phyloP scores from a whole-genome alignment of 768 basidiomycete genomes.

The Mycena belliarum region DNA sequence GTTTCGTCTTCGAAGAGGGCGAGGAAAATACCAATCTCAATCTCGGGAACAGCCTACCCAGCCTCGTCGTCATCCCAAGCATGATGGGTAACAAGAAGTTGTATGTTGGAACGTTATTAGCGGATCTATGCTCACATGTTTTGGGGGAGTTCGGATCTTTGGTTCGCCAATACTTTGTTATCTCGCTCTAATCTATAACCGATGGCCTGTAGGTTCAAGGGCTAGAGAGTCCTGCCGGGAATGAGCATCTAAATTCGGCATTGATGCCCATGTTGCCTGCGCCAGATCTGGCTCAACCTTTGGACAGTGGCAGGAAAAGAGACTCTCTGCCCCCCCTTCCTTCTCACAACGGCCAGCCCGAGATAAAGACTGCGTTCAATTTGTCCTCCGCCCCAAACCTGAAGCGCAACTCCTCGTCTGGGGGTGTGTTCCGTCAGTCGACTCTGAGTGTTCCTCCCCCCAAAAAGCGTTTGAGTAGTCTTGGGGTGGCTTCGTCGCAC shows the following conservation, averaged over 20 bases:
- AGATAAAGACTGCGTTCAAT: slow-evolving; percentile 41
- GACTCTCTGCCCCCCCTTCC: slow-evolving; percentile 49
- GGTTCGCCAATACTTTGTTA: slow-evolving; percentile 47
- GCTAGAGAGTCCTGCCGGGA: slow-evolving; percentile 81
- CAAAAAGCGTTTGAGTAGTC: slow-evolving; percentile 64
- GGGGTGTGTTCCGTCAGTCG: slow-evolving; percentile 52
- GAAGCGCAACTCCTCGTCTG: slow-evolving; percentile 58
- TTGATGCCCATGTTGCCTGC: slow-evolving; percentile 65
- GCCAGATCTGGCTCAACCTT: slow-evolving; percentile 59
- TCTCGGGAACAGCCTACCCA: slow-evolving; percentile 55
- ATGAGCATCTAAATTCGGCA: slow-evolving; percentile 78
- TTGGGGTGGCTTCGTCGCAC: slow-evolving; percentile 74
- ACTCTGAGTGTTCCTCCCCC: slow-evolving; percentile 46
- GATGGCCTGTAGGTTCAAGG: slow-evolving; percentile 59
- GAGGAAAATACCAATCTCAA: slow-evolving; percentile 57
- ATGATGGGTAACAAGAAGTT: slow-evolving; percentile 86
- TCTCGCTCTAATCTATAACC: slow-evolving; percentile 4
- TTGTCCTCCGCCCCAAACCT: slow-evolving; percentile 40
- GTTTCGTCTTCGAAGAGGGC: slow-evolving; percentile 84
- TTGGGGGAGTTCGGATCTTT: slow-evolving; percentile 82
- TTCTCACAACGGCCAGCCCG: slow-evolving; percentile 58
- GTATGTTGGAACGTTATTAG: slow-evolving; percentile 86
- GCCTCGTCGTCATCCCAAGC: slow-evolving; percentile 77
- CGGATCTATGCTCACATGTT: slow-evolving; percentile 86
- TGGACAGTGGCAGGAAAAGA: slow-evolving; percentile 47